Conservation (phyloP, 2,329 filamentous ascomycete species). For the Monascus ruber region DNA sequence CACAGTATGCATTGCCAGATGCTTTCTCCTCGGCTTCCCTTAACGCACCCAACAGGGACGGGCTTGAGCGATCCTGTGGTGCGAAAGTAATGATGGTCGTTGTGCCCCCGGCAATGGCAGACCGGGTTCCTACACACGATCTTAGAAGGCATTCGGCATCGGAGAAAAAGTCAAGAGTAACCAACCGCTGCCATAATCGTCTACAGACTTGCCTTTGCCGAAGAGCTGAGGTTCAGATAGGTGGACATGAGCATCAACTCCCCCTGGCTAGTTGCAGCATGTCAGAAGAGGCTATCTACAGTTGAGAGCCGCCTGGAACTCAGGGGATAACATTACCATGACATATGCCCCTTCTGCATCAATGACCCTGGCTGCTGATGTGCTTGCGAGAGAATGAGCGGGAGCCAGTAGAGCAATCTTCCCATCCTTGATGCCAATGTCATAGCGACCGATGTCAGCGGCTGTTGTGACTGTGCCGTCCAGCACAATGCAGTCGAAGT, state of each 20-base stretch:
- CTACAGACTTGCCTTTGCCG: slow-evolving; percentile 3
- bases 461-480: slow-evolving; percentile 36
- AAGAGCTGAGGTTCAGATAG: slow-evolving; percentile 1
- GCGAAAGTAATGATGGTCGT: slow-evolving; percentile 51
- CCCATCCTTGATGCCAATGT: slow-evolving; percentile 33
- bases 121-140: slow-evolving; percentile 35
- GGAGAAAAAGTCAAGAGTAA: too few relatives aligned
- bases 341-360: slow-evolving; percentile 35
- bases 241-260: neutral
- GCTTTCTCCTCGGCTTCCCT: slow-evolving; percentile 38
- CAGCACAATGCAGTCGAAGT: slow-evolving; percentile 29
- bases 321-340: slow-evolving; percentile 14
- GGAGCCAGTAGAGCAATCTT: slow-evolving; percentile 34
- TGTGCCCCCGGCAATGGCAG: slow-evolving; percentile 47
- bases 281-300: too few relatives aligned
- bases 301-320: too few relatives aligned
- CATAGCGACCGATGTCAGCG: slow-evolving; percentile 30
- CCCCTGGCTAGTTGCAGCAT: neutral
- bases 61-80: slow-evolving; percentile 38
- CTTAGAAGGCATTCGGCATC: too few relatives aligned
- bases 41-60: slow-evolving; percentile 36
- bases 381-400: slow-evolving; percentile 20
- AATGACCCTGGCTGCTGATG: slow-evolving; percentile 21
- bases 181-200: neutral
- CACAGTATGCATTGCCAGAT: slow-evolving; percentile 38